phyloP scores from a whole-genome alignment of 208 protist genomes.

The Trypanosomatidae sp. region DNA sequence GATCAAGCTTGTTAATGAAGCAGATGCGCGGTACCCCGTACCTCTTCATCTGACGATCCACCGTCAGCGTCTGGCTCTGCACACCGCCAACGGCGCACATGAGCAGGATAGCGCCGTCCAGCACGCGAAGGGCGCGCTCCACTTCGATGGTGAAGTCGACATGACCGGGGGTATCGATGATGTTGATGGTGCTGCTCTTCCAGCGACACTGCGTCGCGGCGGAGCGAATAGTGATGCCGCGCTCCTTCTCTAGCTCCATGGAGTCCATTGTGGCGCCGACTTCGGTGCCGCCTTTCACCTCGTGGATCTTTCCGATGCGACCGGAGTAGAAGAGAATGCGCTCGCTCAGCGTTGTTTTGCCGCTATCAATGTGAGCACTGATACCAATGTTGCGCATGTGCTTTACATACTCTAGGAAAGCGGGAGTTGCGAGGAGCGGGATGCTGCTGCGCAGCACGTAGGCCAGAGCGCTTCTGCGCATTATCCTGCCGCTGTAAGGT shows the following conservation, averaged over 20 bases:
- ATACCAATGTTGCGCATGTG: conserved; percentile 97
- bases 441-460: conserved; percentile 35
- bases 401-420: conserved; percentile 68
- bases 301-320: conserved; percentile 97
- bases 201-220: conserved; percentile 98
- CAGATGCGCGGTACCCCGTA: conserved; percentile 98
- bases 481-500: conserved; percentile 19
- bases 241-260: conserved; percentile 99
- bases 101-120: conserved; percentile 98
- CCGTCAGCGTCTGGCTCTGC: conserved; percentile 98
- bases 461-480: conserved; percentile 29
- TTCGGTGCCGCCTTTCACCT: conserved; percentile 98
- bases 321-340: conserved; percentile 98
- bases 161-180: conserved; percentile 99
- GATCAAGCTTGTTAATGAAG: conserved; percentile 99
- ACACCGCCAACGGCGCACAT: conserved; percentile 96
- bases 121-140: conserved; percentile 97
- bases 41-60: conserved; percentile 99
- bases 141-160: conserved; percentile 99
- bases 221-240: conserved; percentile 99
- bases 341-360: conserved; percentile 99
- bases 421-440: conserved; percentile 57
- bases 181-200: conserved; percentile 97
- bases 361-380: conserved; percentile 99
- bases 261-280: conserved; percentile 99